Evolutionary conservation across 345 rosid species (phyloP).

Genomic region (Anacardium occidentale): DNA sequence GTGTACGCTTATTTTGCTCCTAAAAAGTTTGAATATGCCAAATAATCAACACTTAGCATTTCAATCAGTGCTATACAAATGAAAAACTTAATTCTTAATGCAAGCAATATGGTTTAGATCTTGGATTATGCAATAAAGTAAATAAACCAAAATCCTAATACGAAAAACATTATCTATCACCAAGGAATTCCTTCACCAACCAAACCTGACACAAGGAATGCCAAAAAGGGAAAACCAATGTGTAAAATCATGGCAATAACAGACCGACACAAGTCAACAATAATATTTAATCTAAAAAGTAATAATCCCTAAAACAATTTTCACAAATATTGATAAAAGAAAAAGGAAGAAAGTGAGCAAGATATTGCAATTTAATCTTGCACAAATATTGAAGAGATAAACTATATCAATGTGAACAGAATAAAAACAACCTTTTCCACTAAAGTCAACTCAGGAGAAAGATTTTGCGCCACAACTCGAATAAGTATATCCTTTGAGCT

Average conservation of each 20-base stretch:
- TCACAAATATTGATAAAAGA: neutral
- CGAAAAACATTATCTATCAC: neutral
- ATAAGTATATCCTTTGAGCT: constrained; percentile 95
- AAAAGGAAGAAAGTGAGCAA: too few relatives aligned
- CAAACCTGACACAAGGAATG: neutral
- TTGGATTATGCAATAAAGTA: neutral
- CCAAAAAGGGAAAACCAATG: neutral
- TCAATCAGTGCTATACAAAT: neutral
- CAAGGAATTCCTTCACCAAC: neutral
- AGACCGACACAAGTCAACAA: neutral
- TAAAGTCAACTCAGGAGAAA: constrained; percentile 80
- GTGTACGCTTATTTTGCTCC: neutral
- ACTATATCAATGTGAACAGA: neutral
- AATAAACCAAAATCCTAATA: neutral
- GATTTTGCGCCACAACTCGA: constrained; percentile 96
- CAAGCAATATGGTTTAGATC: neutral
- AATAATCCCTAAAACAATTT: neutral
- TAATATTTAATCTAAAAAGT: neutral
- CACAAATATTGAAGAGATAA: neutral
- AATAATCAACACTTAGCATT: neutral
- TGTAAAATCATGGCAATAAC: neutral
- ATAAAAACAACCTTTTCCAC: constrained; percentile 67
- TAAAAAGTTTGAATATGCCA: neutral
- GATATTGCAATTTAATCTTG: neutral
- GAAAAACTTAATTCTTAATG: too few relatives aligned